These are phyloP conservation scores for Penicillium canariense DNA, from an alignment of 495 filamentous ascomycete species.

Conservation along the genomic window DNA sequence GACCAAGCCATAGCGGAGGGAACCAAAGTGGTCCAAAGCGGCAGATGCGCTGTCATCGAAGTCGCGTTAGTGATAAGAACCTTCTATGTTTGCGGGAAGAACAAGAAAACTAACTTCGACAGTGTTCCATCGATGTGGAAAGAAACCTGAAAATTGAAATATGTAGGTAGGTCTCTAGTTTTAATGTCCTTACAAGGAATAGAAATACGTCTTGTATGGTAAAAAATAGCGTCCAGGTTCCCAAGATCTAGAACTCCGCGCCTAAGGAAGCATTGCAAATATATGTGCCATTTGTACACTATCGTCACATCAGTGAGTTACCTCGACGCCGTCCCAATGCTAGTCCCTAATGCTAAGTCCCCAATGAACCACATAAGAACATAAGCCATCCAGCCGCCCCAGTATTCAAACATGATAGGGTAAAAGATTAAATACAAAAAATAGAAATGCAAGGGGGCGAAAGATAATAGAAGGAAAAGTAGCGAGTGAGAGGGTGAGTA, in stretches of 20 bases:
- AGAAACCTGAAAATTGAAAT: slow-evolving; percentile 1
- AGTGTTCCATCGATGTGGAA: slow-evolving; percentile 26
- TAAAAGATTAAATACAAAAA: slow-evolving; percentile 3
- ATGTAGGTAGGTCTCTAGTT: no score
- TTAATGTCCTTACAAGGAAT: no score
- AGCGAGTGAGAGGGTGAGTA: background rate
- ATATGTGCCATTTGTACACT: slow-evolving; percentile 17
- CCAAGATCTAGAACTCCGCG: background rate
- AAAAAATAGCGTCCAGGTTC: no score
- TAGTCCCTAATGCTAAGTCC: slow-evolving; percentile 6
- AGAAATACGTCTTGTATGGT: no score
- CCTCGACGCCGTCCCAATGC: slow-evolving; percentile 28
- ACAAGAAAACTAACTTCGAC: background rate
- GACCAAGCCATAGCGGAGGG: slow-evolving; percentile 14
- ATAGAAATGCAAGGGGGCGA: background rate
- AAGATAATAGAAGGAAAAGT: slow-evolving; percentile 1
- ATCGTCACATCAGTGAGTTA: slow-evolving; percentile 9
- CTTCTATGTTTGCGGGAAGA: background rate
- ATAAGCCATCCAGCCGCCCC: slow-evolving; percentile 17
- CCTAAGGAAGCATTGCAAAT: no score
- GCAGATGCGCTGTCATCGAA: slow-evolving; percentile 23
- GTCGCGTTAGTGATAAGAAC: slow-evolving; percentile 18
- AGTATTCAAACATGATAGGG: slow-evolving; percentile 17
- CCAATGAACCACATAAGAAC: slow-evolving; percentile 14
- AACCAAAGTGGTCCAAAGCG: slow-evolving; percentile 8